phyloP scores from a whole-genome alignment of 2,329 filamentous ascomycete species.

The Colletotrichum trifolii region DNA sequence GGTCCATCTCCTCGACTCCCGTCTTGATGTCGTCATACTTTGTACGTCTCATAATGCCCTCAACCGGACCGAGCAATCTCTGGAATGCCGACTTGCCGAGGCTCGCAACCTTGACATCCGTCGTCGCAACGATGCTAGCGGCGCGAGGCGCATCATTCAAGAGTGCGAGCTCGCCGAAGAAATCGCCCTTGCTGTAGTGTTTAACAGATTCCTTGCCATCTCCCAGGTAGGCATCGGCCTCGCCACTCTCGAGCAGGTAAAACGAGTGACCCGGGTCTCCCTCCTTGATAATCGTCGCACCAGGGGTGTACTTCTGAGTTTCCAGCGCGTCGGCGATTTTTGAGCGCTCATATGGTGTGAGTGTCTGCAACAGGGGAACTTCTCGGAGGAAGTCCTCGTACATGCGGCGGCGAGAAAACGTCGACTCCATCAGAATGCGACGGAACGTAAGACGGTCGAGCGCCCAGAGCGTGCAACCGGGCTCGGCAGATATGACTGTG shows the following conservation, averaged over 20 bases:
- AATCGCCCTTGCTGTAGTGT: slow-evolving; percentile 90
- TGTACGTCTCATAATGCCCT: slow-evolving; percentile 91
- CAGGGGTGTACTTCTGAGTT: slow-evolving; percentile 84
- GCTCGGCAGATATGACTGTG: slow-evolving; percentile 86
- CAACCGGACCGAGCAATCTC: slow-evolving; percentile 89
- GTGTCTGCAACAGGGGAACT: slow-evolving; percentile 83
- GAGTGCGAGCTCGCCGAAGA: slow-evolving; percentile 94
- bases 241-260: slow-evolving; percentile 88
- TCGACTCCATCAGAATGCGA: slow-evolving; percentile 97
- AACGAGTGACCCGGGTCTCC: slow-evolving; percentile 93
- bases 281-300: slow-evolving; percentile 87
- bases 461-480: slow-evolving; percentile 87
- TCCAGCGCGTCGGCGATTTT: slow-evolving; percentile 98
- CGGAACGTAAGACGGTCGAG: slow-evolving; percentile 96
- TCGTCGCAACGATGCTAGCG: slow-evolving; percentile 85
- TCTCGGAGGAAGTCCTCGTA: slow-evolving; percentile 97
- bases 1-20: slow-evolving; percentile 75
- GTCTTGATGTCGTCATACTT: slow-evolving; percentile 70
- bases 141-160: slow-evolving; percentile 94
- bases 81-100: slow-evolving; percentile 96
- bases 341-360: slow-evolving; percentile 92
- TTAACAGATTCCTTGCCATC: slow-evolving; percentile 78
- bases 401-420: slow-evolving; percentile 94
- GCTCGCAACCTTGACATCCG: slow-evolving; percentile 91
- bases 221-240: slow-evolving; percentile 88